Evolutionary conservation across 768 basidiomycete genomes (phyloP).

Genomic region (Cystobasidium onofrii): DNA sequence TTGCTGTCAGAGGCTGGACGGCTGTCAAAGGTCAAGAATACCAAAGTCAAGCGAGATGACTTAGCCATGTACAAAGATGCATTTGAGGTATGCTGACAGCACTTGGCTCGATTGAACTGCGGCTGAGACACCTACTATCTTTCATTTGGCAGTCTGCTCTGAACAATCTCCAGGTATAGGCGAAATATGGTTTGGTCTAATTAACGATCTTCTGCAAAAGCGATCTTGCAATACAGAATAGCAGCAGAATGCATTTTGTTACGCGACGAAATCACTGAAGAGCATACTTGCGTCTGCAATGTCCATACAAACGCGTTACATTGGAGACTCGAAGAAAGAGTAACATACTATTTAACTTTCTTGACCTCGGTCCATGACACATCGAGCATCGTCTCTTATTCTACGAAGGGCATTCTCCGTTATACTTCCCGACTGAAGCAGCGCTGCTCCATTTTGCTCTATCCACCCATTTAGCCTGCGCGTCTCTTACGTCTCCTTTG

Average conservation of each 20-base stretch:
- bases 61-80: background rate
- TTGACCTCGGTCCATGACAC: too few relatives aligned
- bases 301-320: too few relatives aligned
- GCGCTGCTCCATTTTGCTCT: slow-evolving; percentile 45
- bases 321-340: too few relatives aligned
- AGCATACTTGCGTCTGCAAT: too few relatives aligned
- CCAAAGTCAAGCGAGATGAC: slow-evolving; percentile 50
- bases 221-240: too few relatives aligned
- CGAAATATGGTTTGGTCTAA: too few relatives aligned
- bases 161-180: background rate
- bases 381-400: background rate
- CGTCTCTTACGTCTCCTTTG: slow-evolving; percentile 49
- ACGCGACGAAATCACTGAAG: too few relatives aligned
- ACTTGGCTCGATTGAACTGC: too few relatives aligned
- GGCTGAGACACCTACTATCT: too few relatives aligned
- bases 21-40: slow-evolving; percentile 59
- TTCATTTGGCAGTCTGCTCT: background rate
- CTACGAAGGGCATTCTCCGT: slow-evolving; percentile 21
- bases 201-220: too few relatives aligned
- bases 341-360: too few relatives aligned
- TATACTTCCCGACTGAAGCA: slow-evolving; percentile 9
- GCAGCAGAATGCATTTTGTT: too few relatives aligned
- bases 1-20: slow-evolving; percentile 70
- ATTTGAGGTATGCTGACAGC: background rate
- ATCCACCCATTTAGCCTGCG: slow-evolving; percentile 48